phyloP scores from a whole-genome alignment of 1,284 basidiomycete species.

The Heterobasidion annosum region DNA sequence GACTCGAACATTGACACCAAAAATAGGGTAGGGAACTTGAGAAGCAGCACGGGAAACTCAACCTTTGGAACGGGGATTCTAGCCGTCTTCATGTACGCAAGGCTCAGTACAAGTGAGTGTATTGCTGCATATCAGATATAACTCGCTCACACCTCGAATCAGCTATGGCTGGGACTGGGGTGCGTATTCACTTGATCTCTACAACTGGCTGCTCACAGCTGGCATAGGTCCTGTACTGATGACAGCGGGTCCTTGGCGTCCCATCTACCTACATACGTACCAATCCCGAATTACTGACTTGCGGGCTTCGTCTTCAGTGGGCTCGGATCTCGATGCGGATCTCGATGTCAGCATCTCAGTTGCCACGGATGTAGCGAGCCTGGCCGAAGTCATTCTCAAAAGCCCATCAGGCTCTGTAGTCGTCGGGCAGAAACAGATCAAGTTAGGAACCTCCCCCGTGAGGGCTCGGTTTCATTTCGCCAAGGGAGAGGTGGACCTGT shows the following conservation, averaged over 20 bases:
- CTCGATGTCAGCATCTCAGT: conserved; percentile 38
- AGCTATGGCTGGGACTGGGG: conserved; percentile 89
- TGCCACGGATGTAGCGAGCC: conserved; percentile 25
- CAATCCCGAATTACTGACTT: conserved; percentile 53
- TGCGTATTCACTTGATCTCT: conserved; percentile 16
- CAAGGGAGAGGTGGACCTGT: conserved; percentile 54
- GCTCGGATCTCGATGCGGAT: conserved; percentile 39
- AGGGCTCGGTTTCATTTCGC: conserved; percentile 41
- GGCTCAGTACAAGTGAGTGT: conserved; percentile 73
- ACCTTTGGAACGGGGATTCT: conserved; percentile 82
- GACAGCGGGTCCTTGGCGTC: conserved; percentile 76
- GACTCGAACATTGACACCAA: neutral
- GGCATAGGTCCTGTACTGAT: conserved; percentile 59
- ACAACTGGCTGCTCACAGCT: neutral
- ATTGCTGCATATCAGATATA: neutral
- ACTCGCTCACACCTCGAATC: neutral
- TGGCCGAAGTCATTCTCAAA: conserved; percentile 39
- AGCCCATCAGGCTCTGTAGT: conserved; percentile 35
- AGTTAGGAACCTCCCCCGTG: conserved; percentile 27
- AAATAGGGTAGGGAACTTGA: conserved; percentile 57
- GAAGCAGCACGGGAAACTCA: conserved; percentile 46
- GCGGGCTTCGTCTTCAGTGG: conserved; percentile 45
- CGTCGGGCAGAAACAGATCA: conserved; percentile 25
- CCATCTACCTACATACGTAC: conserved; percentile 65
- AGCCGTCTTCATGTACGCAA: conserved; percentile 83